These are phyloP conservation scores for Ogataea trehalophila DNA, from an alignment of 805 yeast genomes.

Conservation along the genomic window DNA sequence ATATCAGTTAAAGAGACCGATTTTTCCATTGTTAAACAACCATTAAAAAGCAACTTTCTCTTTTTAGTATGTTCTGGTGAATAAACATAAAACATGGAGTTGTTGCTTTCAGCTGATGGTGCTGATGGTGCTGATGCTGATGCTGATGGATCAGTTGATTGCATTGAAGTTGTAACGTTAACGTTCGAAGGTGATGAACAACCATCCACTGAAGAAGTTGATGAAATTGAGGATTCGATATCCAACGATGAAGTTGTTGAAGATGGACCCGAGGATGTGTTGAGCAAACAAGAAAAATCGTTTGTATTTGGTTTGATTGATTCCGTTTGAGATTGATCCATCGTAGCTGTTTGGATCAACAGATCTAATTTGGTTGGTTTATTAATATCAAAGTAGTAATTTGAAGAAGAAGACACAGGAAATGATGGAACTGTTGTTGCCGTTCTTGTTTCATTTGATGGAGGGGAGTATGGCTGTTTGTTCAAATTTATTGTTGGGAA, in stretches of 20 bases:
- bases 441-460: neutral
- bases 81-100: slow-evolving; percentile 4
- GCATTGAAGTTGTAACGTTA: neutral
- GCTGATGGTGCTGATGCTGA: too few species aligned
- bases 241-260: neutral
- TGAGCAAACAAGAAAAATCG: neutral
- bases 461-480: neutral
- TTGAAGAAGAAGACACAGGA: too few species aligned
- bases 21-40: neutral
- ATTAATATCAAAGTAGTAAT: neutral
- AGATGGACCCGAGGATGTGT: neutral
- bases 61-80: slow-evolving; percentile 5
- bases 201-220: neutral
- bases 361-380: slow-evolving; percentile 25
- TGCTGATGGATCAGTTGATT: neutral
- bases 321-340: slow-evolving; percentile 6
- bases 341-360: slow-evolving; percentile 29
- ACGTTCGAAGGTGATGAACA: neutral
- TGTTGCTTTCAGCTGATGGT: neutral
- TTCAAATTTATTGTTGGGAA: neutral
- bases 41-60: slow-evolving; percentile 1
- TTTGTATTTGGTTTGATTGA: neutral
- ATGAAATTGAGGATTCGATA: neutral
- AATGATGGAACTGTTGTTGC: neutral
- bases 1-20: slow-evolving; percentile 1